A percentile compares a stretch with the other conserved stretches of the same genome.
Evolutionary conservation across 2,329 filamentous ascomycete genomes (phyloP).

Genomic region (Sarocladiaceae sp.): DNA sequence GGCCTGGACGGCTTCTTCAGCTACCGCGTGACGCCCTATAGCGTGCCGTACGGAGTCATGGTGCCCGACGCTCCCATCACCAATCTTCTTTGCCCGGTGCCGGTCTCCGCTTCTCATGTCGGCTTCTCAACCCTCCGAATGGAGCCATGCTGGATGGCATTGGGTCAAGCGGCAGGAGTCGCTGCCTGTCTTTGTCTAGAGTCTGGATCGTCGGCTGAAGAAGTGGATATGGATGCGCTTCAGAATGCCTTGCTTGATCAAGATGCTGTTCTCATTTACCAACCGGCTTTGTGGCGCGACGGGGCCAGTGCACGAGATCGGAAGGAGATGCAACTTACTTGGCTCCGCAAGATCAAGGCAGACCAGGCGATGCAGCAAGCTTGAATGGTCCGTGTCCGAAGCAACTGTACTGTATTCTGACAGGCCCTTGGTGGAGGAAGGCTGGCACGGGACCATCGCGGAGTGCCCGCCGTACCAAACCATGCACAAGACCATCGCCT

Average conservation of each 20-base stretch:
- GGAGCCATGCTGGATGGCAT: constrained; percentile 2
- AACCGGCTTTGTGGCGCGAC: not conserved
- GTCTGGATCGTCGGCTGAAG: not conserved
- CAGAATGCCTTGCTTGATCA: not conserved
- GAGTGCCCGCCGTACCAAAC: not conserved
- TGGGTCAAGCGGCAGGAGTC: not conserved
- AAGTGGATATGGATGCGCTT: not conserved
- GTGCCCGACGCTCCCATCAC: constrained; percentile 4
- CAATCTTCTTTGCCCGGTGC: constrained; percentile 1
- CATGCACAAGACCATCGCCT: not conserved
- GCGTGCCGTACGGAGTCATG: constrained; percentile 7
- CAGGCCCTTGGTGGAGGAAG: no score
- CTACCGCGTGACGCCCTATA: not conserved
- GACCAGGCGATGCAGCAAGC: not conserved
- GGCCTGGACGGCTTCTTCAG: constrained; percentile 7
- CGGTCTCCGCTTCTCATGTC: constrained; percentile 4
- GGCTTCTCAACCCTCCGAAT: not conserved
- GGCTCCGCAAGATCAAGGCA: not conserved
- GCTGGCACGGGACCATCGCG: no score
- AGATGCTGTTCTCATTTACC: not conserved
- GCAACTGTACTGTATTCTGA: no score
- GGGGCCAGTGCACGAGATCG: not conserved
- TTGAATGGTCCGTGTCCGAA: not conserved
- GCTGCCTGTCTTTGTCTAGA: not conserved
- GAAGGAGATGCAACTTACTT: not conserved